These are phyloP conservation scores for Tillandsia leiboldiana DNA, from an alignment of 176 grass and related monocot species.

Conservation along the genomic window DNA sequence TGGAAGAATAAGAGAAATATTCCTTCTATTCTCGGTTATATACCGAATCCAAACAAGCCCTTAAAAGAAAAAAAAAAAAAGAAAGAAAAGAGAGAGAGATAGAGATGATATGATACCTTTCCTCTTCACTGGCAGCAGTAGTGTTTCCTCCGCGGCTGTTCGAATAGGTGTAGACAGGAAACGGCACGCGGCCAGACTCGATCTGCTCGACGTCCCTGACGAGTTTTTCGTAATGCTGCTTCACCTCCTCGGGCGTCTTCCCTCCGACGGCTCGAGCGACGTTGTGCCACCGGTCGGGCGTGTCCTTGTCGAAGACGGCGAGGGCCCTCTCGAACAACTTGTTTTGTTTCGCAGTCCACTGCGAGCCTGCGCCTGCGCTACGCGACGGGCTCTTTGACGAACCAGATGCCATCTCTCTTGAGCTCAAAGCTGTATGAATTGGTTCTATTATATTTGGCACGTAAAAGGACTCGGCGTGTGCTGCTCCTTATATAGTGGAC, in stretches of 20 bases:
- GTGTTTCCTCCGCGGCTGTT: neutral
- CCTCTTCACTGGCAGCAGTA: too few species aligned
- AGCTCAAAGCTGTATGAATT: too few species aligned
- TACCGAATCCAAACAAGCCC: too few species aligned
- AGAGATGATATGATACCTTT: too few species aligned
- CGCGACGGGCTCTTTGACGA: slow-evolving; percentile 30
- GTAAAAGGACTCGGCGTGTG: too few species aligned
- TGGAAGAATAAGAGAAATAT: too few species aligned
- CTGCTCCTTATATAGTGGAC: too few species aligned
- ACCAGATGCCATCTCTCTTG: slow-evolving; percentile 37
- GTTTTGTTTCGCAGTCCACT: slow-evolving; percentile 64
- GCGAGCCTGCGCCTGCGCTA: neutral
- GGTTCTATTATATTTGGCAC: too few species aligned
- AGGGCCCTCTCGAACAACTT: slow-evolving; percentile 67
- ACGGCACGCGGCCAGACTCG: slow-evolving; percentile 34
- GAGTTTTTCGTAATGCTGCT: slow-evolving; percentile 44
- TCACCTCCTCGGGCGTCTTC: slow-evolving; percentile 48
- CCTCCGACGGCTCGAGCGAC: slow-evolving; percentile 53
- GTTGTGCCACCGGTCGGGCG: slow-evolving; percentile 61
- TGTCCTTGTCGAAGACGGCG: slow-evolving; percentile 54
- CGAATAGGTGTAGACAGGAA: slow-evolving; percentile 24
- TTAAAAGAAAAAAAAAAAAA: too few species aligned
- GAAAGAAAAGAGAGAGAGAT: too few species aligned
- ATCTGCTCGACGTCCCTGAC: slow-evolving; percentile 39
- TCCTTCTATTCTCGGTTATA: too few species aligned